A percentile compares a stretch with the other conserved stretches of the same genome.
These are phyloP conservation scores for Krasilnikovozyma curviuscula DNA, from an alignment of 768 basidiomycete genomes.

Conservation along the genomic window DNA sequence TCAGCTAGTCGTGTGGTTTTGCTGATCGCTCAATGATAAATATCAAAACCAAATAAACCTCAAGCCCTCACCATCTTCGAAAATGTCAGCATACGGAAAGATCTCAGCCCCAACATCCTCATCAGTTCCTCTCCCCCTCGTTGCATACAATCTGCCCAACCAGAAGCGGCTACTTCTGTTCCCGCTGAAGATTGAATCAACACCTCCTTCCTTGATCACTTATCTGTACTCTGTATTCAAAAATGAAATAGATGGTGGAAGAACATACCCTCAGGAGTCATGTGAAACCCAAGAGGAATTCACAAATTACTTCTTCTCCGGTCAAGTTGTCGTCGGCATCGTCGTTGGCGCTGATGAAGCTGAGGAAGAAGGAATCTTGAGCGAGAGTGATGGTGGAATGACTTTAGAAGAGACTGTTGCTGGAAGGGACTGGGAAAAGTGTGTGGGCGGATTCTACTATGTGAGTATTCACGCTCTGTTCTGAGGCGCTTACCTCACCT, in stretches of 20 bases:
- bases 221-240: background rate
- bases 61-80: too few species aligned
- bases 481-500: constrained; percentile 1
- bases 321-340: constrained; percentile 55
- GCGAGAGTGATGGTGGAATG: constrained; percentile 13
- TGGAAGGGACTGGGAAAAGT: constrained; percentile 44
- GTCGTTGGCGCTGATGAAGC: constrained; percentile 12
- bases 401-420: constrained; percentile 33
- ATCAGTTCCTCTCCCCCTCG: constrained; percentile 31
- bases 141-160: constrained; percentile 30
- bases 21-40: too few species aligned
- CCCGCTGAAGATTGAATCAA: constrained; percentile 34
- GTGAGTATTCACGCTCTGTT: constrained; percentile 29
- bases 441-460: constrained; percentile 60
- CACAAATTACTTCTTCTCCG: constrained; percentile 55
- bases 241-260: constrained; percentile 29
- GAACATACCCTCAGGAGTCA: constrained; percentile 68
- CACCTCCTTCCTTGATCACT: constrained; percentile 16
- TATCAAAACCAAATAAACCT: too few species aligned
- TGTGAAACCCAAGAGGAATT: constrained; percentile 36
- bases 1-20: too few species aligned
- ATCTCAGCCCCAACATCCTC: constrained; percentile 29
- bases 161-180: constrained; percentile 31
- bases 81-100: constrained; percentile 63
- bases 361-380: constrained; percentile 16